Conservation (phyloP, 345 rosid genomes). For the Salix exigua region DNA sequence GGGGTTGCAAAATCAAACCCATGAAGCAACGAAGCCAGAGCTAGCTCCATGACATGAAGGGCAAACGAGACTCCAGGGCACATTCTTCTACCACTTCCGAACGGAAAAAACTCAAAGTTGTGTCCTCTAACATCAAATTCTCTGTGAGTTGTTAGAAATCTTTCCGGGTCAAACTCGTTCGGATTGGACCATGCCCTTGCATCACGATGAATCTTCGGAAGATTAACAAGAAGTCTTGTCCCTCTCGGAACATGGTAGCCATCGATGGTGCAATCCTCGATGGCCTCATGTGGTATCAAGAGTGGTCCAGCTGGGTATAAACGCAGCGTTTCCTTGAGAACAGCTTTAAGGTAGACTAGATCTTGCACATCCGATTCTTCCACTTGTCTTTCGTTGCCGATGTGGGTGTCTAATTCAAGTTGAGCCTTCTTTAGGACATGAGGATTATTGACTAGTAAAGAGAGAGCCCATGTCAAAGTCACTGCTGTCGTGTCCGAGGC, state of each 20-base stretch:
- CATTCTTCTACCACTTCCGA: conserved; percentile 16
- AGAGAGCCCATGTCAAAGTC: conserved; percentile 7
- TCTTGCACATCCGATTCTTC: conserved; percentile 4
- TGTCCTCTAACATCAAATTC: conserved; percentile 10
- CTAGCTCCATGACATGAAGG: conserved; percentile 1
- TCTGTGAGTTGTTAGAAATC: conserved; percentile 12
- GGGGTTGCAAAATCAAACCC: neutral
- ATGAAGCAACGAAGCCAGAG: conserved; percentile 6
- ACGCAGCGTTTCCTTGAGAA: conserved; percentile 9
- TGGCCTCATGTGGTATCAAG: neutral
- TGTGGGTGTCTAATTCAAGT: neutral
- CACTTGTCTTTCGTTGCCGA: conserved; percentile 1
- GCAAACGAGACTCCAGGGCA: conserved; percentile 12
- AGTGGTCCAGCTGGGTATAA: neutral
- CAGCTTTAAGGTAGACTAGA: conserved; percentile 5
- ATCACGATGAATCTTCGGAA: conserved; percentile 14
- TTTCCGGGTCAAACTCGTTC: conserved; percentile 4
- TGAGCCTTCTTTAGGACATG: conserved; percentile 1
- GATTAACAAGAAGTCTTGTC: neutral
- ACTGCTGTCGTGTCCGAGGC: conserved; percentile 3
- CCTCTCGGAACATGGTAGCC: conserved; percentile 7
- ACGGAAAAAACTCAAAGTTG: conserved; percentile 7
- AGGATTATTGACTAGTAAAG: neutral
- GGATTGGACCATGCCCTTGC: neutral
- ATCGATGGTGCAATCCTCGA: conserved; percentile 7